Evolutionary conservation across 2,329 filamentous ascomycete genomes (phyloP), one percentile per base, ranked within the genome.

Genomic region (Sclerotinia subarctica): DNA sequence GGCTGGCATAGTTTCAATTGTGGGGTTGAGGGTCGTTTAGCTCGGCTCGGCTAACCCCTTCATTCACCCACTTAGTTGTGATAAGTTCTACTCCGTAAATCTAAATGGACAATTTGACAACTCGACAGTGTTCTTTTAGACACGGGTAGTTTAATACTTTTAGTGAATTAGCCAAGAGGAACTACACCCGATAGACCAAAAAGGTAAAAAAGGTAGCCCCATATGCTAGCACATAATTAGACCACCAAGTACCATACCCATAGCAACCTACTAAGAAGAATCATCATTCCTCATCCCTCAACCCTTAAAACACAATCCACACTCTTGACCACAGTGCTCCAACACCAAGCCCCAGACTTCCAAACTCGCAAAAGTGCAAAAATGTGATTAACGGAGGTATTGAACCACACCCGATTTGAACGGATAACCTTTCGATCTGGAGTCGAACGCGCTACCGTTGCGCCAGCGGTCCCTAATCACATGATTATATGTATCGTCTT

Each of bases 341-440:
- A 17, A 15, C 2, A 42, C 3, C 13, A 29, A 19, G 2, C 1
- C 5, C 24, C 21, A 49, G 17, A 1, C 5, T 17, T 2, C 10
- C 13, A 19, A 24, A 17, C 0, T 1, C 0, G 2, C 29, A 29
- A 44, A 56, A 64, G 49, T 10, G 51, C 66, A 66, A 66, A 42
- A 11, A 0, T 1, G 7, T 10, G 42, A 57, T 1, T 2, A 44
- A 3, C 47, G 19, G 69, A 66, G 70, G 69, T 62, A 67, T 69
- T 73, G 72, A 75, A 72, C 70, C 72, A 67, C 67, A 70, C 72
- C 73, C 68, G 74, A 75, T 75, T 75, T 74, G 73, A 74, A 75
- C 73, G 70, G 74, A 74, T 69, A 75, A 75, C 74, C 74, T 75
- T 75, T 73, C 71, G 73, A 72, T 75, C 74, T 75, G 74, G 74